Evolutionary conservation across 2,329 filamentous ascomycete genomes (phyloP).

Genomic region (Alternaria novae-zelandiae): DNA sequence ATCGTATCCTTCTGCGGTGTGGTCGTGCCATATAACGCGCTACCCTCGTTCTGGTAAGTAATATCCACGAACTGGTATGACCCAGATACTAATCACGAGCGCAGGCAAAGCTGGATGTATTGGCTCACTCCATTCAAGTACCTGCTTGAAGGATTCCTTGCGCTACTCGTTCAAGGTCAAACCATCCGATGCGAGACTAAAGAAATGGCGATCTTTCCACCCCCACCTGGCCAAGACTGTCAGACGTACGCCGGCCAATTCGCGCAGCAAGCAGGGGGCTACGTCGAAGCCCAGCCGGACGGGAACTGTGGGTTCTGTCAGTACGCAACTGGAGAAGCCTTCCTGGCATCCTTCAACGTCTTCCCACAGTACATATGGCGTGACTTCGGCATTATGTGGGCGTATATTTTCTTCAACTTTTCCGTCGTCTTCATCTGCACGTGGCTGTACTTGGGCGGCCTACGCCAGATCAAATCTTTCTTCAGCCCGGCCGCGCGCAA

Average conservation of each 20-base stretch:
- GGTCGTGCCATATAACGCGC: slow-evolving; percentile 68
- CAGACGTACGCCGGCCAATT: slow-evolving; percentile 64
- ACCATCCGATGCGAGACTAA: slow-evolving; percentile 61
- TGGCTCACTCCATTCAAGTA: slow-evolving; percentile 72
- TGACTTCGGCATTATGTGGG: slow-evolving; percentile 62
- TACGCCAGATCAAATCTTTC: slow-evolving; percentile 42
- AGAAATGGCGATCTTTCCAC: slow-evolving; percentile 66
- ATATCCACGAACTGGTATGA: rapidly evolving
- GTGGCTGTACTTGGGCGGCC: slow-evolving; percentile 61
- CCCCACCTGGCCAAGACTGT: slow-evolving; percentile 67
- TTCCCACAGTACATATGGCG: slow-evolving; percentile 68
- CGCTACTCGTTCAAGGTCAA: slow-evolving; percentile 61
- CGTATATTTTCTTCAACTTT: slow-evolving; percentile 71
- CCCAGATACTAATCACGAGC: not conserved
- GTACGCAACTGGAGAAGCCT: slow-evolving; percentile 66
- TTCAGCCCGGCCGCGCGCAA: slow-evolving; percentile 45
- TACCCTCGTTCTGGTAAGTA: slow-evolving; percentile 66
- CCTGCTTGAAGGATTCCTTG: slow-evolving; percentile 67
- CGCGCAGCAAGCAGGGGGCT: slow-evolving; percentile 63
- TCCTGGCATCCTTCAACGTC: slow-evolving; percentile 63
- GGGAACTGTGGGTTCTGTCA: slow-evolving; percentile 71
- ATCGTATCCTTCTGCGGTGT: slow-evolving; percentile 77
- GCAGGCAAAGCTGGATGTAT: slow-evolving; percentile 53
- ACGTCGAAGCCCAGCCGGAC: slow-evolving; percentile 62
- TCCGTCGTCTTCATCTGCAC: slow-evolving; percentile 58